Base-by-base conservation (phyloP, 306 rosid genomes). In the Cyclanthera cordifolia region DNA sequence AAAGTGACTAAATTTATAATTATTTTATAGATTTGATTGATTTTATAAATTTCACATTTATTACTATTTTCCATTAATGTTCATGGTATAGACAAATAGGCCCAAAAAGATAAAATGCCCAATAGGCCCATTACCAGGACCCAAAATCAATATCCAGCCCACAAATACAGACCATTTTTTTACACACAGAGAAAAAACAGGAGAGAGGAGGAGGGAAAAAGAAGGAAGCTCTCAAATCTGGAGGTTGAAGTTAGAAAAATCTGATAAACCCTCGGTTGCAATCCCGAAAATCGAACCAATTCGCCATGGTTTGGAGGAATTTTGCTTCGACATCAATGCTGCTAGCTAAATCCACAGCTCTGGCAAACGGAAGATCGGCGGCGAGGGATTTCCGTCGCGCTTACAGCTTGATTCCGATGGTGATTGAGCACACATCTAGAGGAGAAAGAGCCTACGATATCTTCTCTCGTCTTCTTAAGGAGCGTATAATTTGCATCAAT, bases 401-500 rank as follows among this genome's bases (percentile, higher is more conserved):
- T n/a, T 90, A 80, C 39, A 69, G 90, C 54, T 15, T 90, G 49
- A 81, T 93, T 51, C 99, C 96, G 0, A 93, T 90, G 99, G 99
- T 93, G 53, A 90, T 93, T 13, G 99, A 93, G 75, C 95, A 86
- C 84, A 87, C 99, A 3, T 93, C 99, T 3, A 72, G 99, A 73
- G 96, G 99, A 8, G 99, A 93, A 79, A 82, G 99, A 17, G 95
- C 99, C 0, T 93, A 93, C 84, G 96, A 93, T 73, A 90, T 93
- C 83, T 93, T 93, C 87, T 93, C 99, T 5, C 91, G 99, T 12
- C 96, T 93, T 17, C 96, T 93, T 46, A 93, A 93, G 63, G 99
- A 93, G 73, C 99, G 99, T 50, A 93, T 93, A 15, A 59, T 93
- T 53, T 93, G 99, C 91, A 90, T 93, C 82, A 93, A 93, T 30